phyloP scores from a whole-genome alignment of 495 filamentous ascomycete genomes.

The Astrocystis sublimbata region DNA sequence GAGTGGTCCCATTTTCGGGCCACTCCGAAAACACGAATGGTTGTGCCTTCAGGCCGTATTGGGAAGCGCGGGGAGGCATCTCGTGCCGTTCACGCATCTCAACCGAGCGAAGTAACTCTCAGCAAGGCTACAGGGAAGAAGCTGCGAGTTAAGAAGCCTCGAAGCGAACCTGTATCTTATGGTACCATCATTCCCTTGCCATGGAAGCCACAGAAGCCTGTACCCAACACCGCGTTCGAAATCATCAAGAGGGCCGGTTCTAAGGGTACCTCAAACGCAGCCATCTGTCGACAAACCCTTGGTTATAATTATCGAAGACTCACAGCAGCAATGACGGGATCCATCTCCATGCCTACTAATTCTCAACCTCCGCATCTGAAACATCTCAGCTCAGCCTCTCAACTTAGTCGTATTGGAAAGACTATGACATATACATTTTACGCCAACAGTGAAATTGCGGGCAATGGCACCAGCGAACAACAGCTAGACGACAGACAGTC shows the following conservation, averaged over 20 bases:
- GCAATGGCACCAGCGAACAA: neutral
- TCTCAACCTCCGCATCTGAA: conserved; percentile 46
- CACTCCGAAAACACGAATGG: conserved; percentile 31
- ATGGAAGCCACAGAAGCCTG: conserved; percentile 48
- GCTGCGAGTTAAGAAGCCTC: conserved; percentile 13
- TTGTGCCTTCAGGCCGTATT: conserved; percentile 30
- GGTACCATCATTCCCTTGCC: conserved; percentile 12
- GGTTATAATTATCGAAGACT: conserved; percentile 47
- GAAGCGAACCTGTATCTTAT: conserved; percentile 24
- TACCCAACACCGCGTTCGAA: conserved; percentile 45
- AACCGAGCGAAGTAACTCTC: conserved; percentile 25
- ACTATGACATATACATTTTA: conserved; percentile 50
- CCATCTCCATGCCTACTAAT: conserved; percentile 39
- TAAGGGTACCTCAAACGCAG: conserved; percentile 44
- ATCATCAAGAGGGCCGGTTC: conserved; percentile 43
- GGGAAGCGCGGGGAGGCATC: conserved; percentile 35
- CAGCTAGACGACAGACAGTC: too few species aligned
- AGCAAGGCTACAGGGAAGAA: conserved; percentile 10
- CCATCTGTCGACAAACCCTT: conserved; percentile 44
- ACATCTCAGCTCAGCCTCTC: conserved; percentile 43
- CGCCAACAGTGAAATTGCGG: conserved; percentile 23
- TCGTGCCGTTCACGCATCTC: conserved; percentile 36
- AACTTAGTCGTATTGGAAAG: conserved; percentile 43
- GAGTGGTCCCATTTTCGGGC: conserved; percentile 60
- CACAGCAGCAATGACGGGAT: conserved; percentile 40